Conservation (phyloP, 1,139 yeast genomes). For the Geotrichum bryndzae region DNA sequence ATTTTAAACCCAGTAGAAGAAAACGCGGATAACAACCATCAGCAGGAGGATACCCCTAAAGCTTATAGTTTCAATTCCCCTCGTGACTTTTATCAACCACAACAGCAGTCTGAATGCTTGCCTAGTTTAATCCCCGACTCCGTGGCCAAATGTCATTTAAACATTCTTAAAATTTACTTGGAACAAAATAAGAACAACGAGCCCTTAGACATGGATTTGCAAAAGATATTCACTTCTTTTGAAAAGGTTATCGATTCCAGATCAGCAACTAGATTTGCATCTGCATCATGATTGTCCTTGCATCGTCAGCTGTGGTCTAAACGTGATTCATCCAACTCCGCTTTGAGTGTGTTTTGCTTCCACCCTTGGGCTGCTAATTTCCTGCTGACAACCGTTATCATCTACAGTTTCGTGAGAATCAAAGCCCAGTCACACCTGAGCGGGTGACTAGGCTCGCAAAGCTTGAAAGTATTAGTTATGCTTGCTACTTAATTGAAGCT, state of each 20-base stretch:
- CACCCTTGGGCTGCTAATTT: no score
- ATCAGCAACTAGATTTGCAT: background rate
- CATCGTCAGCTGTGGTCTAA: background rate
- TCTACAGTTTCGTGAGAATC: no score
- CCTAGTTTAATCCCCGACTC: background rate
- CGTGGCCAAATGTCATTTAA: slow-evolving; percentile 5
- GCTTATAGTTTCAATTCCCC: background rate
- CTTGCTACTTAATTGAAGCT: no score
- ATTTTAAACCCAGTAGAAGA: background rate
- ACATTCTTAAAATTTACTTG: slow-evolving; percentile 1
- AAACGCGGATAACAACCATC: background rate
- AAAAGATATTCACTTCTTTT: background rate
- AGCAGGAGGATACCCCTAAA: background rate
- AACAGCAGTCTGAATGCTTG: background rate
- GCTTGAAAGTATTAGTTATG: no score
- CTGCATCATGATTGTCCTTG: background rate
- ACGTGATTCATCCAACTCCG: background rate
- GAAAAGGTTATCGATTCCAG: slow-evolving; percentile 3
- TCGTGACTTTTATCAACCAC: background rate
- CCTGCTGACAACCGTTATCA: no score
- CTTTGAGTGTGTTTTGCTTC: background rate
- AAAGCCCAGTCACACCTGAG: no score
- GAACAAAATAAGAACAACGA: background rate
- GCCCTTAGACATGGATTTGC: background rate
- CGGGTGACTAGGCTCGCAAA: no score